Percentiles rank a stretch among this genome's conserved stretches.
Conservation (phyloP, 371 early-diverging fungal species). For the Batkoa obscura region DNA sequence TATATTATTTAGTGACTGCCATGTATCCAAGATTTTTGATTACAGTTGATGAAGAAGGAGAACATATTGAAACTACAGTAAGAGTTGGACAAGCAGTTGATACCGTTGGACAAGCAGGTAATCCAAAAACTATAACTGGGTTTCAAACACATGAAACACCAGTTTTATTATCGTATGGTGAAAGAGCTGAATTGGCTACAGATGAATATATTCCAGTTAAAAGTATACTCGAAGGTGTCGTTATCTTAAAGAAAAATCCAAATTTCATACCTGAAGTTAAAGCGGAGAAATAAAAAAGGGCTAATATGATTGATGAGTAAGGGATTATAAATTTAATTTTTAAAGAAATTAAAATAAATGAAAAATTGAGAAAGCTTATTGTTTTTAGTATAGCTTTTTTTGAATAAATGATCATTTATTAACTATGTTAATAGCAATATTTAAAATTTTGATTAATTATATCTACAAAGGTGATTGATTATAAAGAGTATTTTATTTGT, state of each 20-base stretch:
- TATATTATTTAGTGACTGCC: constrained; percentile 82
- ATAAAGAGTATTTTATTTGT: too few relatives aligned
- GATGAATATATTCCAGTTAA: constrained; percentile 82
- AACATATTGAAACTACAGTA: constrained; percentile 61
- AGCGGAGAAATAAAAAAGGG: neutral
- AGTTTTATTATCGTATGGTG: constrained; percentile 86
- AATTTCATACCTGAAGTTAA: constrained; percentile 46
- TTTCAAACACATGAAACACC: constrained; percentile 98
- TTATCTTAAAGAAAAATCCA: constrained; percentile 83
- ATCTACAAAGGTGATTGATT: too few relatives aligned
- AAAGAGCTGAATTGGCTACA: constrained; percentile 94
- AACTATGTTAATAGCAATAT: too few relatives aligned
- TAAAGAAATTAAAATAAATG: too few relatives aligned
- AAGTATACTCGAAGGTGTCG: constrained; percentile 83
- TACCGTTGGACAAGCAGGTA: constrained; percentile 97
- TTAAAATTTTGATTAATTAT: too few relatives aligned
- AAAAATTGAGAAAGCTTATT: too few relatives aligned
- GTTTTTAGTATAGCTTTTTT: too few relatives aligned
- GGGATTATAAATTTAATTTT: too few relatives aligned
- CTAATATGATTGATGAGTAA: too few relatives aligned
- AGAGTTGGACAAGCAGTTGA: constrained; percentile 99
- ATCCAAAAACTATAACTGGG: constrained; percentile 96
- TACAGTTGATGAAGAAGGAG: constrained; percentile 71
- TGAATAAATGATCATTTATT: too few relatives aligned
- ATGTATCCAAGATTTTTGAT: constrained; percentile 96